Evolutionary conservation across 1,284 basidiomycete species (phyloP), one percentile per base, ranked within the genome.

Genomic region (Moesziomyces aphidis): DNA sequence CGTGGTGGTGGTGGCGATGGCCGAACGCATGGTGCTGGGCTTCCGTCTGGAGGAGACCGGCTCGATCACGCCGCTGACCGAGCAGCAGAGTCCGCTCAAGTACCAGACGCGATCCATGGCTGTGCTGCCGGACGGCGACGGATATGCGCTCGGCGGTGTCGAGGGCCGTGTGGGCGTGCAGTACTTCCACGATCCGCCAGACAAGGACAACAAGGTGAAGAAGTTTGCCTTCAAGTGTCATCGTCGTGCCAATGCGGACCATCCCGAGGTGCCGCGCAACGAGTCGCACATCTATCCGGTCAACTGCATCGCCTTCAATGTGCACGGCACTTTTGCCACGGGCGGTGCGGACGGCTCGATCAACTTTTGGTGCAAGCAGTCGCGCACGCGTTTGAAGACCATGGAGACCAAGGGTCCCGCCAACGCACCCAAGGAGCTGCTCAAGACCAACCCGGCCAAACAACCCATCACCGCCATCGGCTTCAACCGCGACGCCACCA

Each of bases 191-290:
- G 61, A 73, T 53, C 59, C 59, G 22, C 72, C 73, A 69, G 77
- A 80, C 66, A 80, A 80, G 58, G 78, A 80, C 56, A 46, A 57
- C 46, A 74, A 76, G 43, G 70, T 63, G 42, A 77, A 90, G 84
- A 96, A 96, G 86, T 97, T 96, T 84, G 94, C 93, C 0, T 98
- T 98, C 89, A 96, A 95, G 82, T 97, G 95, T 82, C 95, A 97
- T 85, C 92, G 95, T 45, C 89, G 90, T 5, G 89, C 87, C 46
- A 78, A 88, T 48, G 91, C 92, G 81, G 90, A 92, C 67, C 90
- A 92, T 76, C 79, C 78, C 2, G 78, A 71, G 50, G 64, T 70
- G 13, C 72, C 78, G 1, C 67, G 78, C 24, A 80, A 76, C 55
- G 78, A 78, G 63, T 73, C 79, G 62, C 87, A 94, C 51, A 92